Evolutionary conservation across 2,329 filamentous ascomycete species (phyloP).

Genomic region (Periconia sp.): DNA sequence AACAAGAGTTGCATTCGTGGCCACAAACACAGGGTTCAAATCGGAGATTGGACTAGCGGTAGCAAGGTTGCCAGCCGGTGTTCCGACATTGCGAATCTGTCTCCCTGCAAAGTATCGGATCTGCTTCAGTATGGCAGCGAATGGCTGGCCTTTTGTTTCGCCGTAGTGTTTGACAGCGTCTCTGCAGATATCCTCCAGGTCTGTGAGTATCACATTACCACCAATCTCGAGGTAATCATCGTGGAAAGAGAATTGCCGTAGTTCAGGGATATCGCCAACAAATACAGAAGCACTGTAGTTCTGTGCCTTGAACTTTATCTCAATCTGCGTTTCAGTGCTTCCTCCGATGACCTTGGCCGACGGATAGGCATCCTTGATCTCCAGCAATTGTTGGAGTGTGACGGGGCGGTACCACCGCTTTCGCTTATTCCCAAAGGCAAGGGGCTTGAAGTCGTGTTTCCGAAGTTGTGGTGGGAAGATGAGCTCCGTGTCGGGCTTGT

Average conservation of each 20-base stretch:
- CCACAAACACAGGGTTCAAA: slow-evolving; percentile 91
- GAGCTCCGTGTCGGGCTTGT: slow-evolving; percentile 90
- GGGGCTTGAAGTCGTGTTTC: slow-evolving; percentile 79
- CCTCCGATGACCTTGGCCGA: slow-evolving; percentile 93
- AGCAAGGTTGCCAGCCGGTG: slow-evolving; percentile 89
- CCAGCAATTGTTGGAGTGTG: slow-evolving; percentile 82
- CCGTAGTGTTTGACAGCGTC: slow-evolving; percentile 84
- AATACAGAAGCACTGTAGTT: slow-evolving; percentile 89
- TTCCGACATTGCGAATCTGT: slow-evolving; percentile 97
- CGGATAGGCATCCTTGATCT: slow-evolving; percentile 87
- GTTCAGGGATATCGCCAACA: slow-evolving; percentile 89
- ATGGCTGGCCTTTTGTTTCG: slow-evolving; percentile 72
- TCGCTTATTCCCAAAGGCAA: slow-evolving; percentile 91
- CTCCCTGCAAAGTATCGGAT: slow-evolving; percentile 92
- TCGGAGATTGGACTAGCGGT: slow-evolving; percentile 97
- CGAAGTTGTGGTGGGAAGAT: slow-evolving; percentile 89
- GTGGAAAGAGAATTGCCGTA: slow-evolving; percentile 80
- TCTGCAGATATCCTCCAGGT: slow-evolving; percentile 83
- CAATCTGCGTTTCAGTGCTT: slow-evolving; percentile 96
- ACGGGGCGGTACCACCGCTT: slow-evolving; percentile 94
- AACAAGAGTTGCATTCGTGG: slow-evolving; percentile 79
- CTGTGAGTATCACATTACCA: slow-evolving; percentile 89
- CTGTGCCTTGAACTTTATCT: slow-evolving; percentile 97
- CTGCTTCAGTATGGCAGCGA: slow-evolving; percentile 90
- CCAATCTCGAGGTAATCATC: slow-evolving; percentile 89